phyloP scores from a whole-genome alignment of 23 red algal species.

The Gracilaria caudata region DNA sequence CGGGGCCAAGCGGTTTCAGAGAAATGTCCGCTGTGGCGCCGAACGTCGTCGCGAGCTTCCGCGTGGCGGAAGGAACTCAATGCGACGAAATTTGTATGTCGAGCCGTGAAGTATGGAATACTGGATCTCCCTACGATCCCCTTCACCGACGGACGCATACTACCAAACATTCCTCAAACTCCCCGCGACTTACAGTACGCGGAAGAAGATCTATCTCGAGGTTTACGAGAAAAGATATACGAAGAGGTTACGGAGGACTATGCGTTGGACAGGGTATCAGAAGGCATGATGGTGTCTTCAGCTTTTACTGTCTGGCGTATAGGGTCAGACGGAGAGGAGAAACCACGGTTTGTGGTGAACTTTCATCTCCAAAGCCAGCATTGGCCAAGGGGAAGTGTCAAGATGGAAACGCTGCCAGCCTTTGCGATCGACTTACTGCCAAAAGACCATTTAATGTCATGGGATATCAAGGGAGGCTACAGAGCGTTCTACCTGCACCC shows the following conservation, averaged over 20 bases:
- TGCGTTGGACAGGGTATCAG: no score
- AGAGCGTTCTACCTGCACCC: slow-evolving; percentile 20
- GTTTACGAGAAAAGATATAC: not conserved
- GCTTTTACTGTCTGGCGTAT: slow-evolving; percentile 32
- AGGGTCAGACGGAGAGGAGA: not conserved
- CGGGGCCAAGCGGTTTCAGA: no score
- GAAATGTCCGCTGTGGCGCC: no score
- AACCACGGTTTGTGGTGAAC: slow-evolving; percentile 11
- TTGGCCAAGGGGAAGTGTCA: slow-evolving; percentile 9
- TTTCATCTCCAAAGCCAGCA: slow-evolving; percentile 2
- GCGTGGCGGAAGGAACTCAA: not conserved
- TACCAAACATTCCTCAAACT: not conserved
- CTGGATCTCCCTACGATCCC: not conserved
- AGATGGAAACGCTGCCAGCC: slow-evolving; percentile 28
- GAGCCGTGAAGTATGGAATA: not conserved
- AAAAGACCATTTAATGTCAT: not conserved
- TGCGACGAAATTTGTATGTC: not conserved
- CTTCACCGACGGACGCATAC: not conserved
- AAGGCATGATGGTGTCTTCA: slow-evolving; percentile 25
- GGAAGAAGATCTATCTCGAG: not conserved
- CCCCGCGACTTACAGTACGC: not conserved
- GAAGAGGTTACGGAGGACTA: not conserved
- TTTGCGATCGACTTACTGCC: slow-evolving; percentile 17
- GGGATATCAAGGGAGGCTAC: slow-evolving; percentile 25
- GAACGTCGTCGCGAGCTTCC: not conserved